phyloP scores from a whole-genome alignment of 306 rosid species.

The Begonia fuchsioides region DNA sequence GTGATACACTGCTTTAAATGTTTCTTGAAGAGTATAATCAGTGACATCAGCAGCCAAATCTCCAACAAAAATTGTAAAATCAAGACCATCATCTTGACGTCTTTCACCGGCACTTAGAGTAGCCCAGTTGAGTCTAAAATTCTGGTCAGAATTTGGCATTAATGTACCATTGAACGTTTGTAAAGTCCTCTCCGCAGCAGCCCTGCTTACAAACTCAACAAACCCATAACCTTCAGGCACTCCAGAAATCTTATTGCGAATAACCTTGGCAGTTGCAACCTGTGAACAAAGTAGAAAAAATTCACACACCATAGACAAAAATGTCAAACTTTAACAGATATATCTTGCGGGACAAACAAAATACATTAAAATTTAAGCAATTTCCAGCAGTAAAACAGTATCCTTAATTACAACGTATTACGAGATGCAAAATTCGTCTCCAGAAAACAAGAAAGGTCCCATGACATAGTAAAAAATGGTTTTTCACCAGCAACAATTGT shows the following conservation, averaged over 20 bases:
- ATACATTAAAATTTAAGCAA: too few relatives aligned
- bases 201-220: constrained; percentile 43
- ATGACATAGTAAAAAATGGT: too few relatives aligned
- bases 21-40: constrained; percentile 44
- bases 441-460: too few relatives aligned
- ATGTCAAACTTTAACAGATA: too few relatives aligned
- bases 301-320: too few relatives aligned
- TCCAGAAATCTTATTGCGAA: constrained; percentile 52
- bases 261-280: constrained; percentile 43
- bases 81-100: constrained; percentile 46
- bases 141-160: constrained; percentile 52
- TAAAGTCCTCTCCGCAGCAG: constrained; percentile 41
- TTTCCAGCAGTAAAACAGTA: too few relatives aligned
- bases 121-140: constrained; percentile 57
- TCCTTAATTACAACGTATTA: too few relatives aligned
- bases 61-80: constrained; percentile 57
- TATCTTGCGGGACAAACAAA: too few relatives aligned
- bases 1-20: constrained; percentile 34
- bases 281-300: constrained; percentile 8
- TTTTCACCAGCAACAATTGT: too few relatives aligned
- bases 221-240: constrained; percentile 58
- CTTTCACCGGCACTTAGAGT: constrained; percentile 52
- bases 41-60: constrained; percentile 61
- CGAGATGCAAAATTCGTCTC: too few relatives aligned
- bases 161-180: constrained; percentile 31